These are phyloP conservation scores for Candida tropicalis DNA, from an alignment of 1,139 yeast species.

Conservation along the genomic window DNA sequence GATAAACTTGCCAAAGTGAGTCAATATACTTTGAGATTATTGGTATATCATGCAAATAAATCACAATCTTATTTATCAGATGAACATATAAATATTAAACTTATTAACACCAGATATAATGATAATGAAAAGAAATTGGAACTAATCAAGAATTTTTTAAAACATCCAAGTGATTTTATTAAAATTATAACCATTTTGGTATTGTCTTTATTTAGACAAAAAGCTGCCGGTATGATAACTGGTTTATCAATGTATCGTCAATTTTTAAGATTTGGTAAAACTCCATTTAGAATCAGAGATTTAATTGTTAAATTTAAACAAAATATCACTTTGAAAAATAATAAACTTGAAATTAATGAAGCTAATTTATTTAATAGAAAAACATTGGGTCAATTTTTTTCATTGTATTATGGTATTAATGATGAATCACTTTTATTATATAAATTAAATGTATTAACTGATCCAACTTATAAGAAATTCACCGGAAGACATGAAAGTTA, in stretches of 20 bases:
- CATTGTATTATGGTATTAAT: conserved; percentile 62
- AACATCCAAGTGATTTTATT: conserved; percentile 46
- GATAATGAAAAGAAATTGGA: conserved; percentile 36
- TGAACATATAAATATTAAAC: conserved; percentile 31
- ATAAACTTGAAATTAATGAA: conserved; percentile 25
- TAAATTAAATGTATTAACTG: conserved; percentile 54
- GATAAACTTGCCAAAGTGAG: conserved; percentile 69
- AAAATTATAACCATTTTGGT: conserved; percentile 35
- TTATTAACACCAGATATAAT: conserved; percentile 35
- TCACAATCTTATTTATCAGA: conserved; percentile 42
- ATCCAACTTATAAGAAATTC: conserved; percentile 33
- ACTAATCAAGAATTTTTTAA: conserved; percentile 39
- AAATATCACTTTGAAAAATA: conserved; percentile 14
- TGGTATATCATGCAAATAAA: conserved; percentile 50
- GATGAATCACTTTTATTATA: conserved; percentile 61
- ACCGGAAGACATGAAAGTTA: conserved; percentile 56
- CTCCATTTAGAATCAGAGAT: conserved; percentile 58
- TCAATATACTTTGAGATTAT: conserved; percentile 58
- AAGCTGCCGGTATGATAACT: conserved; percentile 42
- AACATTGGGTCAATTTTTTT: conserved; percentile 50
- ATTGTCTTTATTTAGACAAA: conserved; percentile 35
- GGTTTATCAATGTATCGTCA: conserved; percentile 67
- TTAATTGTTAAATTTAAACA: conserved; percentile 25
- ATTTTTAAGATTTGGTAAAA: conserved; percentile 68
- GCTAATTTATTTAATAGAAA: conserved; percentile 39